phyloP scores from a whole-genome alignment of 306 rosid species.

The Mimosa bimucronata region DNA sequence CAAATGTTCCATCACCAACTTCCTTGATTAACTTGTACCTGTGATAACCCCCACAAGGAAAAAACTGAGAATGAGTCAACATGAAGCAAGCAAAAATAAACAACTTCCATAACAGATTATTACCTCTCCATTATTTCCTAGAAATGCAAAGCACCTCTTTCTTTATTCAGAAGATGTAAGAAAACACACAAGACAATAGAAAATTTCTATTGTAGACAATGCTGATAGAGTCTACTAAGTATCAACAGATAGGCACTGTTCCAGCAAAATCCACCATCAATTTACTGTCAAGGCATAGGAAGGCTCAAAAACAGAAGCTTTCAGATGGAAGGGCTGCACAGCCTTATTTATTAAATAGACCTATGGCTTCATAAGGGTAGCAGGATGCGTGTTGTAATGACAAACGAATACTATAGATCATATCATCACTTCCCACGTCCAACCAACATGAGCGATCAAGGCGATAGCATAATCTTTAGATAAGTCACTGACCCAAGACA shows the following conservation, averaged over 20 bases:
- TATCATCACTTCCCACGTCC: slow-evolving; percentile 56
- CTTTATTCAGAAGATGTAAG: slow-evolving; percentile 69
- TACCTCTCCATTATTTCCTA: slow-evolving; percentile 84
- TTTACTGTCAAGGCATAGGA: slow-evolving; percentile 55
- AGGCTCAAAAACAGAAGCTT: slow-evolving; percentile 63
- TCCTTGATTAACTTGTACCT: slow-evolving; percentile 97
- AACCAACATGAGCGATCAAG: slow-evolving; percentile 43
- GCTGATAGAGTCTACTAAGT: slow-evolving; percentile 46
- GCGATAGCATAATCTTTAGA: slow-evolving; percentile 46
- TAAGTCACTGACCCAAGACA: slow-evolving; percentile 50
- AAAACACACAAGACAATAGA: slow-evolving; percentile 60
- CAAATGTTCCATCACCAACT: slow-evolving; percentile 99
- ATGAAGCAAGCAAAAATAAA: not conserved
- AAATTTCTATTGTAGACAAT: slow-evolving; percentile 68
- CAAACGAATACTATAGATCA: slow-evolving; percentile 60
- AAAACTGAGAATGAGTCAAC: slow-evolving; percentile 2
- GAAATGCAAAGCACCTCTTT: slow-evolving; percentile 62
- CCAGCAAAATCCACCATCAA: slow-evolving; percentile 76
- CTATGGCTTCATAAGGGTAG: slow-evolving; percentile 47
- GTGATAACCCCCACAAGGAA: not conserved
- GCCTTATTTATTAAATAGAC: slow-evolving; percentile 72
- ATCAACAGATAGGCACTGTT: slow-evolving; percentile 59
- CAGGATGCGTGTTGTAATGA: slow-evolving; percentile 45
- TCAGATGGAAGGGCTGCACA: slow-evolving; percentile 69
- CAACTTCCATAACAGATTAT: slow-evolving; percentile 32